Evolutionary conservation across 805 yeast species (phyloP).

Genomic region (Torulaspora quercuum): DNA sequence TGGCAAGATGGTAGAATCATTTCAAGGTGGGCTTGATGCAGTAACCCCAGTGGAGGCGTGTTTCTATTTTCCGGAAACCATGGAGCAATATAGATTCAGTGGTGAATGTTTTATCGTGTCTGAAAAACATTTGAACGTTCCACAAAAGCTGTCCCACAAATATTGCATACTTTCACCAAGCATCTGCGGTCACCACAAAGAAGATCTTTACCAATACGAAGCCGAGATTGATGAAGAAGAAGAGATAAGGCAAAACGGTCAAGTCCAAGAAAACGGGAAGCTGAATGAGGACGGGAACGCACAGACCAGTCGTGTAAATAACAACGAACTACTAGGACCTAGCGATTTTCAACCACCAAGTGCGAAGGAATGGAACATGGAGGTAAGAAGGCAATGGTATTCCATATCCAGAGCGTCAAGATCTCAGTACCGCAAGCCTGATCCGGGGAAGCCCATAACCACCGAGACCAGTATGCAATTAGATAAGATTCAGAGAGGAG

Average conservation of each 20-base stretch:
- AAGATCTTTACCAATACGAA: slow-evolving; percentile 18
- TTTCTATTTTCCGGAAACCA: slow-evolving; percentile 59
- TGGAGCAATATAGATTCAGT: slow-evolving; percentile 68
- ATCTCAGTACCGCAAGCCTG: slow-evolving; percentile 67
- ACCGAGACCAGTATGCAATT: slow-evolving; percentile 52
- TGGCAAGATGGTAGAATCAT: slow-evolving; percentile 54
- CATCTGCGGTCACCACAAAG: slow-evolving; percentile 22
- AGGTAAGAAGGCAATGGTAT: slow-evolving; percentile 62
- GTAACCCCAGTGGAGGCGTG: slow-evolving; percentile 70
- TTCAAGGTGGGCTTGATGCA: slow-evolving; percentile 18
- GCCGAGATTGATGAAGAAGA: slow-evolving; percentile 16
- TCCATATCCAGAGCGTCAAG: slow-evolving; percentile 54
- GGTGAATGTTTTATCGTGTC: slow-evolving; percentile 57
- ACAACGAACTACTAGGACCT: slow-evolving; percentile 6
- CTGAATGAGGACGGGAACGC: slow-evolving; percentile 1
- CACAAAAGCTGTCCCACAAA: slow-evolving; percentile 18
- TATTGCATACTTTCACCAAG: slow-evolving; percentile 36
- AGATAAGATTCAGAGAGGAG: slow-evolving; percentile 76
- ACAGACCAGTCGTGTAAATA: too few species aligned
- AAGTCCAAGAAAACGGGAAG: slow-evolving; percentile 4
- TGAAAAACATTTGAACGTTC: slow-evolving; percentile 15
- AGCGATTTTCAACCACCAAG: slow-evolving; percentile 45
- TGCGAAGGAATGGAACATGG: slow-evolving; percentile 62
- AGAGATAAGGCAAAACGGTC: slow-evolving; percentile 3
- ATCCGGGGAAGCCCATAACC: slow-evolving; percentile 60